These are phyloP conservation scores for Achlya hypogyna DNA, from an alignment of 352 stramenopile species.

Conservation along the genomic window DNA sequence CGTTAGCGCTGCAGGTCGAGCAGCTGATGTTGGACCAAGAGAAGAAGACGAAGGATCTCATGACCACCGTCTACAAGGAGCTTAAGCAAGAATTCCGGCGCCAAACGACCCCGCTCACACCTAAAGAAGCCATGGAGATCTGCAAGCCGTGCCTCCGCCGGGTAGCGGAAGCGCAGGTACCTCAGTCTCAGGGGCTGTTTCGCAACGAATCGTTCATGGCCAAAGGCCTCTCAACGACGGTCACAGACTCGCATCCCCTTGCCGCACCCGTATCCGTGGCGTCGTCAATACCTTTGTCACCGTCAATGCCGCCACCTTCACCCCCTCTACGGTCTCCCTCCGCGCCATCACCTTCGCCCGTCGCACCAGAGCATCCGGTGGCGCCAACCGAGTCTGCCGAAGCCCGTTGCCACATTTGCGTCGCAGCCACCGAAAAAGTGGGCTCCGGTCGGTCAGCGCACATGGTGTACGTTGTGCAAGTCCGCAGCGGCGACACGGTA, in stretches of 20 bases:
- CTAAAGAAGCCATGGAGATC: constrained; percentile 15
- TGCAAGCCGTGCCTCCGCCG: constrained; percentile 15
- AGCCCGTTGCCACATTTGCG: neutral
- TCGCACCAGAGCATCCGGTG: neutral
- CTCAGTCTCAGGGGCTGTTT: neutral
- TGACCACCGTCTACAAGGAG: constrained; percentile 18
- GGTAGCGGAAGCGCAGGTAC: constrained; percentile 8
- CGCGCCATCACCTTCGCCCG: neutral
- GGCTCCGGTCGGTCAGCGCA: neutral
- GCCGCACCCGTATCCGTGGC: neutral
- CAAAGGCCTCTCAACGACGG: neutral
- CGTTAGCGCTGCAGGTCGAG: neutral
- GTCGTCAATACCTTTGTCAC: no score
- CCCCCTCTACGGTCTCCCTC: neutral
- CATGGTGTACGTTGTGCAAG: constrained; percentile 15
- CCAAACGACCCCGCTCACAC: constrained; percentile 2
- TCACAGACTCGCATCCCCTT: neutral
- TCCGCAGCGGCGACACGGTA: neutral
- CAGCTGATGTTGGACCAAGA: constrained; percentile 1
- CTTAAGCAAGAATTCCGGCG: constrained; percentile 11
- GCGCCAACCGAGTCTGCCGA: neutral
- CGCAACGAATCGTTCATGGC: constrained; percentile 4
- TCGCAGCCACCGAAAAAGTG: constrained; percentile 15
- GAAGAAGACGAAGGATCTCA: constrained; percentile 12
- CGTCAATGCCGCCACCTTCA: no score